Evolutionary conservation across 768 basidiomycete genomes (phyloP).

Genomic region (Naganishia friedmannii): DNA sequence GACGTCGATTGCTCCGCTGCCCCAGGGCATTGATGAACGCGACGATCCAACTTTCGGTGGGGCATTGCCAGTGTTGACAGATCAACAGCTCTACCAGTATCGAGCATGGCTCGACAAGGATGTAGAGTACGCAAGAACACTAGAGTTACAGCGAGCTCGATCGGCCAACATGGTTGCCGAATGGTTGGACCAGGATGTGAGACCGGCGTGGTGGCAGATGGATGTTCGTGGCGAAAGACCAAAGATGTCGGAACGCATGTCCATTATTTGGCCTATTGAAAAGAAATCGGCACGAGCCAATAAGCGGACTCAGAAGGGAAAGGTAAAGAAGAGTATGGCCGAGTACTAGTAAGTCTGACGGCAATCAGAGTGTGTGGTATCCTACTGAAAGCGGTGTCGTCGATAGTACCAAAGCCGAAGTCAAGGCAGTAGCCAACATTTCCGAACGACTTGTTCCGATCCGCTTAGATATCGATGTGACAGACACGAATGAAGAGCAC

Average conservation of each 20-base stretch:
- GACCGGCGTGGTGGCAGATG: slow-evolving; percentile 54
- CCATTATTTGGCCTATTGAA: slow-evolving; percentile 59
- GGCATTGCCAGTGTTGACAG: slow-evolving; percentile 56
- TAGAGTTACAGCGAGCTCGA: slow-evolving; percentile 56
- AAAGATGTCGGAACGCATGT: slow-evolving; percentile 53
- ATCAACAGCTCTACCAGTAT: slow-evolving; percentile 59
- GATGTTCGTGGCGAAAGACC: slow-evolving; percentile 53
- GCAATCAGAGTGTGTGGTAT: neutral
- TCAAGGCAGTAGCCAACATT: slow-evolving; percentile 49
- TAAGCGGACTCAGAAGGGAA: slow-evolving; percentile 54
- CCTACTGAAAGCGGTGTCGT: slow-evolving; percentile 52
- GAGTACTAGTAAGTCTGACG: slow-evolving; percentile 63
- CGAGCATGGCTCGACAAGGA: slow-evolving; percentile 67
- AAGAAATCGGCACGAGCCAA: slow-evolving; percentile 37
- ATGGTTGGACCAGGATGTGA: slow-evolving; percentile 63
- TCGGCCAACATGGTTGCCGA: slow-evolving; percentile 56
- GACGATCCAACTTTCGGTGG: slow-evolving; percentile 56
- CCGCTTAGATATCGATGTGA: slow-evolving; percentile 88
- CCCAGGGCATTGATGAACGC: slow-evolving; percentile 57
- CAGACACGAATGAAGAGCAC: slow-evolving; percentile 58
- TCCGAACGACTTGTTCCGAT: slow-evolving; percentile 85
- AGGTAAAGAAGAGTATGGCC: slow-evolving; percentile 61
- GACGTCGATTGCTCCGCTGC: slow-evolving; percentile 60
- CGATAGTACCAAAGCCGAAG: slow-evolving; percentile 46
- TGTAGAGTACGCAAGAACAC: slow-evolving; percentile 52